These are phyloP conservation scores for Sugiyamaella neomexicana DNA, from an alignment of 1,139 yeast genomes.

Conservation along the genomic window DNA sequence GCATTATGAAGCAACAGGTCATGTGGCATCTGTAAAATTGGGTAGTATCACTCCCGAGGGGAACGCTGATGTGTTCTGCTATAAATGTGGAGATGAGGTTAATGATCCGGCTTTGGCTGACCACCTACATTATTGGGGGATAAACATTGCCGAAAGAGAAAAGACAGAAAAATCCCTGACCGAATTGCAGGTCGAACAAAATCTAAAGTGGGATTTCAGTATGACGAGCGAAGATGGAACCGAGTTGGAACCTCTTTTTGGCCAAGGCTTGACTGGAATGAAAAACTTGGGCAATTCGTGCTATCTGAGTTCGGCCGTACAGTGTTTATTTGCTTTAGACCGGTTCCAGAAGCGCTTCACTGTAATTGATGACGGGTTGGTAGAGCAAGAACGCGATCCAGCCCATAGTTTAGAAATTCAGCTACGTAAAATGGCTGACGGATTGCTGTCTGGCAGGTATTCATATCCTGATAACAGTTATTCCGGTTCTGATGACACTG, in stretches of 20 bases:
- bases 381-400: conserved; percentile 49
- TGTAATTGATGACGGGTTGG: conserved; percentile 4
- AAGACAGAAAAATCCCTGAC: conserved; percentile 82
- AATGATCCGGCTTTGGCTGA: conserved; percentile 61
- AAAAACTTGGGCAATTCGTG: conserved; percentile 92
- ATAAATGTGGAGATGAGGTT: conserved; percentile 84
- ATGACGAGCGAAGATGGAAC: conserved; percentile 74
- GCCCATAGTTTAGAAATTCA: conserved; percentile 67
- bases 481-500: conserved; percentile 32
- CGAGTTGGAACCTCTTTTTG: conserved; percentile 62
- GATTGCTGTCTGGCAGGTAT: conserved; percentile 72
- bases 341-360: conserved; percentile 39
- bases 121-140: conserved; percentile 61
- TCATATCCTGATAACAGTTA: conserved; percentile 48
- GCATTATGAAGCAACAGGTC: conserved; percentile 60
- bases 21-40: conserved; percentile 82
- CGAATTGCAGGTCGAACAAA: conserved; percentile 89
- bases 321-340: conserved; percentile 58
- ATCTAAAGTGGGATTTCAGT: conserved; percentile 88
- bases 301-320: conserved; percentile 79
- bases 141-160: conserved; percentile 59
- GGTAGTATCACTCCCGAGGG: conserved; percentile 78
- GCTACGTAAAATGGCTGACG: conserved; percentile 75
- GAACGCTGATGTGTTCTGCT: conserved; percentile 80
- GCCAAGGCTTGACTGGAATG: conserved; percentile 73